Evolutionary conservation across 805 yeast species (phyloP), one percentile per base, ranked within the genome.

Genomic region (Diddensiella caesifluorescens): DNA sequence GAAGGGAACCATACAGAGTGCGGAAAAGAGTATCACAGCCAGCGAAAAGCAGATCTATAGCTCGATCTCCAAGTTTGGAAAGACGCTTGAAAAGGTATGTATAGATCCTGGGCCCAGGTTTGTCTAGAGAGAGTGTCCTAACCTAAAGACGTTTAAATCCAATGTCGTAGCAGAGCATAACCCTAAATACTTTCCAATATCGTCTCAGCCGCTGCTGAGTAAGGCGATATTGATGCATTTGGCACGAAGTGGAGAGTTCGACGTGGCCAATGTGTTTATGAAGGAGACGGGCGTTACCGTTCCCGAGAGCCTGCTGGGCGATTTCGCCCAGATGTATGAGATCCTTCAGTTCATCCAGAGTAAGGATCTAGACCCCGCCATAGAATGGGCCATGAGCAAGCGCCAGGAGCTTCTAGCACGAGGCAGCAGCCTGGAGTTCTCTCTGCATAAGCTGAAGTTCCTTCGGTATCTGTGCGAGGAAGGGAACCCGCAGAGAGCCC

Each of bases 191-290:
- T 47, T 31, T 33, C 39, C 35, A 15, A 41, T 21, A 16, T 36
- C 39, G 5, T 21, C 45, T 2, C 30, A 35, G 21, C 44, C 39
- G 23, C 12, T 15, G 26, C 60, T 73, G 16, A 63, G 69, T 25
- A 55, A 57, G 13, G 75, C 76, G 1, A 62, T 75, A 6, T 65
- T 67, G 16, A 59, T 66, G 42, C 79, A 75, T 50, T 54, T 75
- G 16, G 55, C 70, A 7, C 60, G 78, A n/a, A 66, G 65, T 41
- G 75, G 74, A n/a, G 66, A 71, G 40, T 60, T 69, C 9, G 60
- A 59, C 3, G 56, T 64, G 2, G 68, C 70, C 10, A 53, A 59
- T 5, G 51, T 49, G 39, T 51, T 47, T 53, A 55, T 38, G 47
- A 47, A 57, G 42, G 67, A 60, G 54, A 39, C 59, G 41, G 36